A percentile compares a stretch with the other conserved stretches of the same genome.
Evolutionary conservation across 208 protist species (phyloP).

Genomic region (Acanthamoeba castellanii): DNA sequence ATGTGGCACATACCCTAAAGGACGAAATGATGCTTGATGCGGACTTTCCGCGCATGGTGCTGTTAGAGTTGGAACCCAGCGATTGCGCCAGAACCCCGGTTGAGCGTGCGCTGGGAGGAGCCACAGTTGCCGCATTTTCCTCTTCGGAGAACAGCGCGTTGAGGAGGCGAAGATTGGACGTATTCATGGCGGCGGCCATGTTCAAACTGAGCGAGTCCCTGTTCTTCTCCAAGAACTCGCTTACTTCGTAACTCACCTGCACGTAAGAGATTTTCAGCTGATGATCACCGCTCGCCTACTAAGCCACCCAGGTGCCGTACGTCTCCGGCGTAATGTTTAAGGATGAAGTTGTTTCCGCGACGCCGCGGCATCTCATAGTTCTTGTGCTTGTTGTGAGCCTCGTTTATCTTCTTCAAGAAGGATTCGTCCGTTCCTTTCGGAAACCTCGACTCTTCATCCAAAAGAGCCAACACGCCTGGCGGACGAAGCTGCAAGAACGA

Average conservation of each 20-base stretch:
- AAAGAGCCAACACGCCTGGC: conserved; percentile 81
- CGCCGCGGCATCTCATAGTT: not conserved
- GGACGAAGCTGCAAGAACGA: not conserved
- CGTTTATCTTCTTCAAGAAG: conserved; percentile 84
- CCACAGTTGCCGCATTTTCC: not conserved
- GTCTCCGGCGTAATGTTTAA: conserved; percentile 90
- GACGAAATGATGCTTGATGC: conserved; percentile 58
- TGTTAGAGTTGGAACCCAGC: conserved; percentile 76
- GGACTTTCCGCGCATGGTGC: conserved; percentile 54
- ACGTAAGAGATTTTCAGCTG: not conserved
- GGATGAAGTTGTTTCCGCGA: conserved; percentile 81
- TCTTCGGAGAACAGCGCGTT: not conserved
- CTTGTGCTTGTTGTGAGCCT: conserved; percentile 78
- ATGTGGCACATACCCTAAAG: not conserved
- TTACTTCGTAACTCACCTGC: conserved; percentile 83
- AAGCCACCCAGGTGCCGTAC: not conserved
- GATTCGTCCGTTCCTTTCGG: conserved; percentile 80
- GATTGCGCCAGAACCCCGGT: conserved; percentile 85
- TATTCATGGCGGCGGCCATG: conserved; percentile 92
- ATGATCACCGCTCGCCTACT: not conserved
- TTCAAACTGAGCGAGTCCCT: conserved; percentile 46
- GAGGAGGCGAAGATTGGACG: not conserved
- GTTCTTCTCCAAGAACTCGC: conserved; percentile 93
- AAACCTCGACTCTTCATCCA: conserved; percentile 88
- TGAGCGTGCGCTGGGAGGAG: not conserved